Evolutionary conservation across 1,284 basidiomycete species (phyloP), one percentile per base, ranked within the genome.

Genomic region (Mycena sp.): DNA sequence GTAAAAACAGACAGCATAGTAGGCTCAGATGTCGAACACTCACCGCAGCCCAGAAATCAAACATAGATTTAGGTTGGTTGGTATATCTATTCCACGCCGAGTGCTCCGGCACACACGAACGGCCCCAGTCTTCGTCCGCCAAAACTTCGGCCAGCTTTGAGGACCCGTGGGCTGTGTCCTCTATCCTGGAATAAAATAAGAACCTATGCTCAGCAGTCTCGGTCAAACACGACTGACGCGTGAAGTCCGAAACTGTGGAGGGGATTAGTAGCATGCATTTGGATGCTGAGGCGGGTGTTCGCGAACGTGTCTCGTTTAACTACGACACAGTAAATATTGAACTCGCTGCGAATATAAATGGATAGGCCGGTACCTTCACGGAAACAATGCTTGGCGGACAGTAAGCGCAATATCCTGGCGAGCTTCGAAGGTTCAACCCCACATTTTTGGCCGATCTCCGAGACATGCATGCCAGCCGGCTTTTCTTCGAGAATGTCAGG

Each of bases 301-400:
- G 64, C 58, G 45, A 70, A 69, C 35, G 63, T 61, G 26, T 71
- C 62, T 23, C 63, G 66, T 21, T 63, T 45, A 3, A 73, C 71
- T 74, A 45, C 17, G 19, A 26, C 19, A 14, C 12, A 30, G 38
- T 16, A 29, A 46, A 50, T 6, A 38, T 46, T 43, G 28, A 17
- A 25, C 17, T 23, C 4, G 23, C 21, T 19, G 25, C 5, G 26
- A 6, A 21, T 37, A 29, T 19, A 19, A 12, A n/a, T 11, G 19
- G 12, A 10, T 12, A 30, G 67, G 19, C 54, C n/a, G n/a, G n/a
- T n/a, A 78, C 78, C 77, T 73, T 81, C 80, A 16, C 64, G 63
- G 57, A 80, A 82, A 45, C 77, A 72, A 61, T 81, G 78, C 43
- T 76, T 76, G 1, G 77, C 74, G 4, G 76, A 75, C 1, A 82